Evolutionary conservation across 164 flowering plant genomes (phyloP).

Genomic region (Annona squamosa): DNA sequence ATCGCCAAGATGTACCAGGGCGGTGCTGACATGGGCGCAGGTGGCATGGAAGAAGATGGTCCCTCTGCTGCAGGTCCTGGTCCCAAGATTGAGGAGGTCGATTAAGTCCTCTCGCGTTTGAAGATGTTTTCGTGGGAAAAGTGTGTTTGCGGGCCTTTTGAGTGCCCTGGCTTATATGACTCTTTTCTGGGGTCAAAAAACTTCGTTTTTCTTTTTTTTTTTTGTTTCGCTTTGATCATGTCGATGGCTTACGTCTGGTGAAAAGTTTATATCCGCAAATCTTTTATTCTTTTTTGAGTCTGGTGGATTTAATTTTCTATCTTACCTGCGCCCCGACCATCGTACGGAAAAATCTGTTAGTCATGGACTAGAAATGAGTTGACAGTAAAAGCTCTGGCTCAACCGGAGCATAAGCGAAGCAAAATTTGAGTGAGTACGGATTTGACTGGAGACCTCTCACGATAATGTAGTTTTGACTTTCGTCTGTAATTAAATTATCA

Average conservation of each 20-base stretch:
- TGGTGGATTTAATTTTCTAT: too few species aligned
- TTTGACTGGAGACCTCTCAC: too few species aligned
- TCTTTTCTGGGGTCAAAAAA: background rate
- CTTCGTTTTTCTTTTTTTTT: background rate
- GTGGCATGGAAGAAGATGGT: conserved; percentile 22
- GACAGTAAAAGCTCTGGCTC: too few species aligned
- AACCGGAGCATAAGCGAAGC: too few species aligned
- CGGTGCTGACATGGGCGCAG: conserved; percentile 12
- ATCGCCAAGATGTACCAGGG: conserved; percentile 41
- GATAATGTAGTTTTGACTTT: too few species aligned
- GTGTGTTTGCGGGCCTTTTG: background rate
- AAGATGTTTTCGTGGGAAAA: background rate
- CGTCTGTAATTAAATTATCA: too few species aligned
- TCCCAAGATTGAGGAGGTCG: conserved; percentile 25
- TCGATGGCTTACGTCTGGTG: background rate
- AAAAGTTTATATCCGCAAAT: background rate
- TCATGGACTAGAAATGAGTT: too few species aligned
- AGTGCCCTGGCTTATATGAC: background rate
- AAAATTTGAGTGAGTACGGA: too few species aligned
- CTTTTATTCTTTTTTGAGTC: too few species aligned
- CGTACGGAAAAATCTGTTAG: too few species aligned
- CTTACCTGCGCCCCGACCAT: too few species aligned
- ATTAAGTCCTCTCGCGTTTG: conserved; percentile 3
- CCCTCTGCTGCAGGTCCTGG: conserved; percentile 20
- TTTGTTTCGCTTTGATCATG: background rate